Conservation (phyloP, 805 yeast genomes). For the Pichia cabralensis region DNA sequence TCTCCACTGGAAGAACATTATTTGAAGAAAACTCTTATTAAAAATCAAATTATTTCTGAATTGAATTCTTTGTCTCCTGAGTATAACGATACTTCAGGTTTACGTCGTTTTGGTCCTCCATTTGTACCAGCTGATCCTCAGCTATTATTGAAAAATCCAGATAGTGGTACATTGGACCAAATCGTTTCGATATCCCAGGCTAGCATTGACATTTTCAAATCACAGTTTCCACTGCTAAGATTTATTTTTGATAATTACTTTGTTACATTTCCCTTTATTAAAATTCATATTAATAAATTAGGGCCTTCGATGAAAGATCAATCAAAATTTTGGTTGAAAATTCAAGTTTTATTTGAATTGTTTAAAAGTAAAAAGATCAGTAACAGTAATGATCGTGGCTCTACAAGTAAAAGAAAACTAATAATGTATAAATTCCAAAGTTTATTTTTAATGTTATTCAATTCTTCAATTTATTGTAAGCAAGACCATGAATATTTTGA, state of each 20-base stretch:
- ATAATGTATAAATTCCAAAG: conserved; percentile 52
- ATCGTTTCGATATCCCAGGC: conserved; percentile 12
- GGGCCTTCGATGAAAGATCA: conserved; percentile 10
- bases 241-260: conserved; percentile 57
- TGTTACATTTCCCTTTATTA: conserved; percentile 67
- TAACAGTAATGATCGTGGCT: conserved; percentile 65
- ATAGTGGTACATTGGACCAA: conserved; percentile 6
- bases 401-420: conserved; percentile 60
- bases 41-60: conserved; percentile 53
- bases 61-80: conserved; percentile 37
- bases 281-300: conserved; percentile 30
- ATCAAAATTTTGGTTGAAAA: conserved; percentile 61
- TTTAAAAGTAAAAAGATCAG: conserved; percentile 66
- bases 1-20: conserved; percentile 74
- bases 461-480: conserved; percentile 59
- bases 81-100: conserved; percentile 46
- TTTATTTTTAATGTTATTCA: conserved; percentile 56
- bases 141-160: conserved; percentile 16
- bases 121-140: conserved; percentile 43
- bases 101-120: conserved; percentile 70
- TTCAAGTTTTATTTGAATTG: conserved; percentile 75
- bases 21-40: conserved; percentile 71
- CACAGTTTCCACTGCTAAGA: conserved; percentile 56
- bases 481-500: conserved; percentile 42
- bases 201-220: conserved; percentile 17